Base-by-base conservation (phyloP, 106 monocot genomes). In the Dioscorea dumetorum region DNA sequence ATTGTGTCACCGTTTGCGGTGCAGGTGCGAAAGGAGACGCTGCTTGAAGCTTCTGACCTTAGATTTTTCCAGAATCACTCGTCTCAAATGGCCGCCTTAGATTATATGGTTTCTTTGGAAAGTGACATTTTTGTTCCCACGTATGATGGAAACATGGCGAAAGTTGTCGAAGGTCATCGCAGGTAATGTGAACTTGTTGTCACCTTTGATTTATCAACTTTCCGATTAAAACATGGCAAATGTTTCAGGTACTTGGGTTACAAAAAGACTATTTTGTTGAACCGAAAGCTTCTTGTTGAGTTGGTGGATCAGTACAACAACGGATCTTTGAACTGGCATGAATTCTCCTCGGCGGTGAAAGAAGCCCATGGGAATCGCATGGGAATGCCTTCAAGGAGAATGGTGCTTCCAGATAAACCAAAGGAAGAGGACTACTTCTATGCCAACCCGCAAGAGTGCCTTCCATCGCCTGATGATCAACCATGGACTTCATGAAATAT, bases 361-460 rank as follows among this genome's bases (percentile, higher is more conserved):
- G 72, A 77, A 24, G 83, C 75, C 10, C 91, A 88, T 73, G 77
- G 64, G 14, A 74, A 78, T 60, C 80, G 88, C 22, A 83, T 84
- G 85, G 95, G 88, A 64, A 79, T 32, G 50, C 83, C 95, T 51
- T 65, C 70, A 18, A 68, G 62, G 73, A 81, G 95, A 59, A 24
- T 34, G 16, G 76, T 91, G 62, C 91, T 91, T 68, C 79, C 85
- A 11, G 85, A 91, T 60, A 72, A 77, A 66, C 95, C 95, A 5
- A 95, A 95, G 72, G 91, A 95, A 76, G 95, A 95, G 67, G 91
- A 95, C 66, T 95, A 88, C 78, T 95, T 91, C 79, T 95, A 86
- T 63, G 68, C 95, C 50, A 95, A 95, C 75, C 95, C 95, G 9
- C 81, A 95, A 19, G 95, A 95, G 66, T 95, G 95, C 58, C 69